Conservation (phyloP, 2,329 filamentous ascomycete species). For the Fusarium napiforme region DNA sequence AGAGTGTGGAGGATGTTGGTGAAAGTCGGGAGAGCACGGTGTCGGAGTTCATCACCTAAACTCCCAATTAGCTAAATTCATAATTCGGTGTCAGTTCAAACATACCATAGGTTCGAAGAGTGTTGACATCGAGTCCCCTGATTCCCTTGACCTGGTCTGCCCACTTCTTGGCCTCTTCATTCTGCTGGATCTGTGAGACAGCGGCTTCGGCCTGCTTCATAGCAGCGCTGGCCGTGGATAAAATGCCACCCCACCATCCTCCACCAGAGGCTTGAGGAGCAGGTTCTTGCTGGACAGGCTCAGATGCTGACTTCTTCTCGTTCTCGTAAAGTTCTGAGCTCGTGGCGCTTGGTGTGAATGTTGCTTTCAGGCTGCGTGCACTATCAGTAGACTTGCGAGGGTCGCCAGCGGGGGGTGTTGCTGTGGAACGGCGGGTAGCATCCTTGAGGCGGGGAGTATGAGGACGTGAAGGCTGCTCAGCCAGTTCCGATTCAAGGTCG, state of each 20-base stretch:
- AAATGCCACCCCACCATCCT: constrained; percentile 89
- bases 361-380: constrained; percentile 74
- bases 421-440: constrained; percentile 57
- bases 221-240: constrained; percentile 84
- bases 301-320: constrained; percentile 62
- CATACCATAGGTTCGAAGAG: constrained; percentile 65
- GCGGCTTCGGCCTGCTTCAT: constrained; percentile 93
- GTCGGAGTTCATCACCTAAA: constrained; percentile 85
- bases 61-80: neutral
- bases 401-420: constrained; percentile 68
- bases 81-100: neutral
- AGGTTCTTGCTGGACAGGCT: constrained; percentile 54
- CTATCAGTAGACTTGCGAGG: constrained; percentile 82
- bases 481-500: constrained; percentile 81
- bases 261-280: constrained; percentile 61
- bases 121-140: constrained; percentile 73
- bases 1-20: constrained; percentile 94
- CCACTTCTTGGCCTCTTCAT: constrained; percentile 96
- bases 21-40: constrained; percentile 91
- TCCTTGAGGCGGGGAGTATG: constrained; percentile 81
- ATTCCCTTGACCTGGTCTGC: constrained; percentile 87
- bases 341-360: constrained; percentile 75
- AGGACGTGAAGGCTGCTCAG: constrained; percentile 78
- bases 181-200: constrained; percentile 94
- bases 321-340: constrained; percentile 69